Conservation (phyloP, 1,284 basidiomycete species). For the Cutaneotrichosporon sp. region DNA sequence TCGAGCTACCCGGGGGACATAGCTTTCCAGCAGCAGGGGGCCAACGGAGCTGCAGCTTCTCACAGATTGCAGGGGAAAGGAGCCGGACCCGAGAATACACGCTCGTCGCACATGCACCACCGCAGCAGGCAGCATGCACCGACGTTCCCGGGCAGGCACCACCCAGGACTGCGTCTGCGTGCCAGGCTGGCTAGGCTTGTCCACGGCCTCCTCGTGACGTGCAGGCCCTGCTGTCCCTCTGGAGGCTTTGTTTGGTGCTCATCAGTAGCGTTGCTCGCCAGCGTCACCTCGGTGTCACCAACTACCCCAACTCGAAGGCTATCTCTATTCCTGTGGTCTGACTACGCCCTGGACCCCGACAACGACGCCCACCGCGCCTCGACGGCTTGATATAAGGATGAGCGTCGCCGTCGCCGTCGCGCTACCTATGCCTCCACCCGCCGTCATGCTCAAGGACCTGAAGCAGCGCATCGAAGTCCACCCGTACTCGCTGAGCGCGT, state of each 20-base stretch:
- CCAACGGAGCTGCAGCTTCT: too few species aligned
- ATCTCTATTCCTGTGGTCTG: neutral
- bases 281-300: neutral
- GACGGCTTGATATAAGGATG: neutral
- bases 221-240: neutral
- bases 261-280: neutral
- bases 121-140: too few species aligned
- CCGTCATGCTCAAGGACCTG: neutral
- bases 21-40: too few species aligned
- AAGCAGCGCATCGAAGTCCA: neutral
- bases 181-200: neutral
- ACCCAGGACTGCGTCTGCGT: neutral
- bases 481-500: neutral
- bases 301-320: neutral
- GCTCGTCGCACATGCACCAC: too few species aligned
- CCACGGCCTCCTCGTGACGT: too few species aligned
- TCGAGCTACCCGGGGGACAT: too few species aligned
- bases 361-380: neutral
- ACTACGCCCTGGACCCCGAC: neutral
- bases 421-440: neutral
- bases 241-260: neutral
- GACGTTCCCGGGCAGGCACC: too few species aligned
- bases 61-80: too few species aligned
- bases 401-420: neutral
- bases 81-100: too few species aligned